Evolutionary conservation across 2,329 filamentous ascomycete species (phyloP).

Genomic region (Microdochium trichocladiopsis): DNA sequence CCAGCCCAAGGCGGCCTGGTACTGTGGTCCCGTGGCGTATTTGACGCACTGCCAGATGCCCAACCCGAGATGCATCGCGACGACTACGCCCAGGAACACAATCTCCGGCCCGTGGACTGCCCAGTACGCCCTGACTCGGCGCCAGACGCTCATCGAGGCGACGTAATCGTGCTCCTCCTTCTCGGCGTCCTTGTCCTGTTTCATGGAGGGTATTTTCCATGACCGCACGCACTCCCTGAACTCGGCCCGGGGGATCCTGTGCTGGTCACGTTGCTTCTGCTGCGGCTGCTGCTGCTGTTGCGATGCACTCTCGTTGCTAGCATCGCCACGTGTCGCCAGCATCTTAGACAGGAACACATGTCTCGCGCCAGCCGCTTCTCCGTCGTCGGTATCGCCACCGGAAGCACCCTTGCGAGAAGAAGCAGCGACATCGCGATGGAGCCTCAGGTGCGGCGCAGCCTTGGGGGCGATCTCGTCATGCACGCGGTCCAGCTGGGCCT

Average conservation of each 20-base stretch:
- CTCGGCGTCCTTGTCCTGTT: slow-evolving; percentile 37
- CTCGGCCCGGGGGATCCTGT: slow-evolving; percentile 34
- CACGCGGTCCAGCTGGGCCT: slow-evolving; percentile 43
- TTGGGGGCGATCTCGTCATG: slow-evolving; percentile 42
- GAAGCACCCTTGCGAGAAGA: neutral
- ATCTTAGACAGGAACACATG: slow-evolving; percentile 36
- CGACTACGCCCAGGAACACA: slow-evolving; percentile 39
- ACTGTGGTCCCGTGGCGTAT: slow-evolving; percentile 35
- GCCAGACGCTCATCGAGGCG: slow-evolving; percentile 33
- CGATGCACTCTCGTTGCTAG: neutral
- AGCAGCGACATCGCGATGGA: slow-evolving; percentile 14
- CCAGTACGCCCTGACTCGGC: slow-evolving; percentile 44
- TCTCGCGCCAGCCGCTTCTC: slow-evolving; percentile 28
- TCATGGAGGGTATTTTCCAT: slow-evolving; percentile 41
- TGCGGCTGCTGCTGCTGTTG: slow-evolving; percentile 25
- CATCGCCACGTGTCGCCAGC: neutral
- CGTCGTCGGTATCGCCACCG: slow-evolving; percentile 9
- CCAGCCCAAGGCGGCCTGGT: slow-evolving; percentile 45
- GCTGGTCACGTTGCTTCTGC: slow-evolving; percentile 34
- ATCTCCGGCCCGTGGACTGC: slow-evolving; percentile 46
- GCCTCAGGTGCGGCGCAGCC: slow-evolving; percentile 31
- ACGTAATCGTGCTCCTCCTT: slow-evolving; percentile 38
- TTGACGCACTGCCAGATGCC: slow-evolving; percentile 49
- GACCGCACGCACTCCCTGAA: slow-evolving; percentile 34
- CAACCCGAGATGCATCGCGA: slow-evolving; percentile 39